A percentile compares a stretch with the other conserved stretches of the same genome.
These are phyloP conservation scores for Bacterosira constricta DNA, from an alignment of 108 stramenopile genomes.

Conservation along the genomic window DNA sequence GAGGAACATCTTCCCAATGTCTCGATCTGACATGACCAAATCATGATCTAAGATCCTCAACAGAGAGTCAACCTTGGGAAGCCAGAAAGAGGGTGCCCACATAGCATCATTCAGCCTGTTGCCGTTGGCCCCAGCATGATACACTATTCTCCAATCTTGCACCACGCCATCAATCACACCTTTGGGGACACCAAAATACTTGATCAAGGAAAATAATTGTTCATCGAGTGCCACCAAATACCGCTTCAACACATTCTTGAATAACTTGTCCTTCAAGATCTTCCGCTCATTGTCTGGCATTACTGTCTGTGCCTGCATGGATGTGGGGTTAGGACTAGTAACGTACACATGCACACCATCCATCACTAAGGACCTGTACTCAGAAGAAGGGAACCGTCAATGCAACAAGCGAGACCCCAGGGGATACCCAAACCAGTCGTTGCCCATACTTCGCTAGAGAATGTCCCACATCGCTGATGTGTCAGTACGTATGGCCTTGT, in stretches of 20 bases:
- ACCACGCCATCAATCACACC: constrained; percentile 36
- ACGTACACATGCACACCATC: no score
- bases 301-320: no score
- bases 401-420: no score
- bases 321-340: no score
- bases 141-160: constrained; percentile 42
- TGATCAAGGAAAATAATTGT: constrained; percentile 18
- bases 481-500: no score
- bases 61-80: constrained; percentile 40
- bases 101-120: constrained; percentile 46
- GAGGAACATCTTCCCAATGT: not conserved
- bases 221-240: constrained; percentile 7
- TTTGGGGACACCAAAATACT: constrained; percentile 54
- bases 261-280: constrained; percentile 14
- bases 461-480: no score
- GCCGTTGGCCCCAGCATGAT: constrained; percentile 43
- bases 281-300: no score
- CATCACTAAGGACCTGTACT: no score
- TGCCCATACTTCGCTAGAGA: no score
- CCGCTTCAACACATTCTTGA: constrained; percentile 17
- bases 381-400: no score
- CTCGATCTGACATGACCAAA: not conserved
- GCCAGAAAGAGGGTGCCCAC: constrained; percentile 51
- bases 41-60: not conserved
- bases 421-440: no score